Evolutionary conservation across 2,329 filamentous ascomycete genomes (phyloP).

Genomic region (Fusarium penzigii): DNA sequence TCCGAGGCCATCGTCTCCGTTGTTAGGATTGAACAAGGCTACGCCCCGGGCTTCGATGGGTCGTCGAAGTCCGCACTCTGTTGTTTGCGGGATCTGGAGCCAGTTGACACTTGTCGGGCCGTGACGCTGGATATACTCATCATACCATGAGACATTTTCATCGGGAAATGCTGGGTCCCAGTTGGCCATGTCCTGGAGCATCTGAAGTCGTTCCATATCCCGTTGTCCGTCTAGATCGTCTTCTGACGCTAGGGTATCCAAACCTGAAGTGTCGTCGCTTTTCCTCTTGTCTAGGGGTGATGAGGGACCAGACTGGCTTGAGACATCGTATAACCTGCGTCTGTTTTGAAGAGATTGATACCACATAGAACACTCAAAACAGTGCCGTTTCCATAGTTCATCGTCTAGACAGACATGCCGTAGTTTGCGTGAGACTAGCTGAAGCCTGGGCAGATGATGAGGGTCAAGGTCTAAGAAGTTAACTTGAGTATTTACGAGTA

Average conservation of each 20-base stretch:
- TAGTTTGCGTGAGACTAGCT: constrained; percentile 68
- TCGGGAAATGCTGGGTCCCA: constrained; percentile 79
- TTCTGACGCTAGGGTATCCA: constrained; percentile 18
- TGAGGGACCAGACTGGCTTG: constrained; percentile 6
- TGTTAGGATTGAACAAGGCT: constrained; percentile 60
- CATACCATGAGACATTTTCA: constrained; percentile 80
- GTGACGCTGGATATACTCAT: constrained; percentile 83
- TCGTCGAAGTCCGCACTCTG: constrained; percentile 43
- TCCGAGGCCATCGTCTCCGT: constrained; percentile 47
- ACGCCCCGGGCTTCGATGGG: constrained; percentile 71
- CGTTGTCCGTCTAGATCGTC: constrained; percentile 22
- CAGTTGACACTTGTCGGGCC: constrained; percentile 74
- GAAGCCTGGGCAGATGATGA: constrained; percentile 58
- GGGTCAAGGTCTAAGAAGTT: constrained; percentile 37
- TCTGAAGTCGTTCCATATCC: constrained; percentile 21
- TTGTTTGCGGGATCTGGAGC: constrained; percentile 64
- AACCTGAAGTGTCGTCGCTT: constrained; percentile 1
- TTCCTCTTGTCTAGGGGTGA: constrained; percentile 5
- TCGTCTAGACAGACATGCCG: constrained; percentile 71
- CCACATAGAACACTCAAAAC: constrained; percentile 70
- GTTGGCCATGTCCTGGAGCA: constrained; percentile 63
- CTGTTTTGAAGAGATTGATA: constrained; percentile 58
- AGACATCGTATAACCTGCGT: constrained; percentile 35
- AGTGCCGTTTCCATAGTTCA: constrained; percentile 73
- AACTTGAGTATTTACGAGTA: constrained; percentile 18